These are phyloP conservation scores for Mitragyna speciosa DNA, from an alignment of 257 asterid genomes.

Conservation along the genomic window DNA sequence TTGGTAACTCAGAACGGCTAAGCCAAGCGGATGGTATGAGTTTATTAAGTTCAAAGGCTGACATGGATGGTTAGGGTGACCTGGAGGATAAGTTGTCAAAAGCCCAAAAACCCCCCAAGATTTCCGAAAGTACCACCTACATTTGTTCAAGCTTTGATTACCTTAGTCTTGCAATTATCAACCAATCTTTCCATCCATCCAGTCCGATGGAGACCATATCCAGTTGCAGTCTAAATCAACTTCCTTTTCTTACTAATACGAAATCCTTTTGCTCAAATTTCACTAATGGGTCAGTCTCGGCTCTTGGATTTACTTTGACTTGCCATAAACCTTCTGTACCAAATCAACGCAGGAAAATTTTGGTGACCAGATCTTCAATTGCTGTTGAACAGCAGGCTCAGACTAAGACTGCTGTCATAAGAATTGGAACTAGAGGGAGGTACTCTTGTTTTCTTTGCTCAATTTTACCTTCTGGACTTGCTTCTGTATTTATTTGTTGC, in stretches of 20 bases:
- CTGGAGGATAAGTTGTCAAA: conserved; percentile 50
- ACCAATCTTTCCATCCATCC: background rate
- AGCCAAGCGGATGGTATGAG: conserved; percentile 18
- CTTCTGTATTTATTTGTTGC: background rate
- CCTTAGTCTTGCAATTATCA: background rate
- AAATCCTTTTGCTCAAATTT: conserved; percentile 33
- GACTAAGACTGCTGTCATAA: conserved; percentile 70
- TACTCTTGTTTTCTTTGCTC: conserved; percentile 26
- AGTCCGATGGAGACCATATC: conserved; percentile 50
- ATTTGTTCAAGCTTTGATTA: background rate
- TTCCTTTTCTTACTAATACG: conserved; percentile 21
- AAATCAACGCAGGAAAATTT: conserved; percentile 28
- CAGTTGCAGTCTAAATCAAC: conserved; percentile 35
- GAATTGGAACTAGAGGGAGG: conserved; percentile 97
- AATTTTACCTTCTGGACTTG: conserved; percentile 14
- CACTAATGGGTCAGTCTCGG: conserved; percentile 42
- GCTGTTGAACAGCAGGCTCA: conserved; percentile 56
- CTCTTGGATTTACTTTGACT: conserved; percentile 40
- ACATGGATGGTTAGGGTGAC: conserved; percentile 25
- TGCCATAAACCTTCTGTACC: conserved; percentile 31
- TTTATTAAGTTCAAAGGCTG: conserved; percentile 10
- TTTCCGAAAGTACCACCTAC: too few species aligned
- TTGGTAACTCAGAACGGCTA: conserved; percentile 19
- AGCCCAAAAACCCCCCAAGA: conserved; percentile 17
- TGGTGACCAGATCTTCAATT: conserved; percentile 52